A percentile compares a stretch with the other conserved stretches of the same genome.
These are phyloP conservation scores for Podospora conica DNA, from an alignment of 495 filamentous ascomycete genomes.

Conservation along the genomic window DNA sequence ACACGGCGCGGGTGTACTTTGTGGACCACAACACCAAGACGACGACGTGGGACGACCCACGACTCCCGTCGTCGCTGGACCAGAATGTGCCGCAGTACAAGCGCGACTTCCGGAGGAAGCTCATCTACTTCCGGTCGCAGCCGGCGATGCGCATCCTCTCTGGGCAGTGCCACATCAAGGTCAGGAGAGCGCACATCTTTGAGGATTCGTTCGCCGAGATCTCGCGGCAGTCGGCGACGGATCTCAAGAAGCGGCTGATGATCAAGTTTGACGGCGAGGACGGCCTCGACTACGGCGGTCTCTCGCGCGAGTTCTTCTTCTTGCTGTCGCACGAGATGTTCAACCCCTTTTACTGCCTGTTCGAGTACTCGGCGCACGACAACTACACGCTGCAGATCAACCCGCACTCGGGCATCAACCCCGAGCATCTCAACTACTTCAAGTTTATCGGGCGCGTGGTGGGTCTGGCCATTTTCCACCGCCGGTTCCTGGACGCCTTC, in stretches of 20 bases:
- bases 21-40: constrained; percentile 99
- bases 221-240: constrained; percentile 90
- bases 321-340: constrained; percentile 99
- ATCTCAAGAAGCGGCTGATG: constrained; percentile 97
- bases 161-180: constrained; percentile 97
- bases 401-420: constrained; percentile 98
- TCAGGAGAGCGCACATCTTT: constrained; percentile 92
- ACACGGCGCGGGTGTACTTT: constrained; percentile 96
- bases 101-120: constrained; percentile 93
- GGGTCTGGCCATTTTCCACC: constrained; percentile 96
- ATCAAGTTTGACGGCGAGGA: constrained; percentile 99
- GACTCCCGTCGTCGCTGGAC: constrained; percentile 90
- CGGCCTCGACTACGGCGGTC: constrained; percentile 94
- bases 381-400: constrained; percentile 99
- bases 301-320: constrained; percentile 99
- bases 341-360: constrained; percentile 99
- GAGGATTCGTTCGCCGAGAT: constrained; percentile 99
- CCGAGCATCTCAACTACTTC: constrained; percentile 98
- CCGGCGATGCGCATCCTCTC: constrained; percentile 91
- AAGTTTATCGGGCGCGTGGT: constrained; percentile 99
- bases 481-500: constrained; percentile 96
- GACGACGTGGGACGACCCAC: constrained; percentile 98
- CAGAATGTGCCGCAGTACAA: constrained; percentile 99
- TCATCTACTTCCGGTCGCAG: constrained; percentile 99
- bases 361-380: constrained; percentile 99